These are phyloP conservation scores for Xylariaceae sp. DNA, from an alignment of 2,329 filamentous ascomycete genomes.

Conservation along the genomic window DNA sequence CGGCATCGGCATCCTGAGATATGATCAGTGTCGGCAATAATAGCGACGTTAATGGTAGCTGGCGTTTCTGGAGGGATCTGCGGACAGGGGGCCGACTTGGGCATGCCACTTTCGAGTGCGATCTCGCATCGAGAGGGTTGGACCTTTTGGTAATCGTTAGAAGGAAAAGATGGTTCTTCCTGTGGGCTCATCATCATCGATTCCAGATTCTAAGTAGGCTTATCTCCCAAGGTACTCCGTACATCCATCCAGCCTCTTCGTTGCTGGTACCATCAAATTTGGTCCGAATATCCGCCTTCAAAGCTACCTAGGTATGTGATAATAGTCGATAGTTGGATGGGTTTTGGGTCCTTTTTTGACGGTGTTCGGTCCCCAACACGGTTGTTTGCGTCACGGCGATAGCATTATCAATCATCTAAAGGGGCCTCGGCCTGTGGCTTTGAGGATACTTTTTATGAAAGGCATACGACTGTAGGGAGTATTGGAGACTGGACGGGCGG, in stretches of 20 bases:
- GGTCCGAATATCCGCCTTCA: background rate
- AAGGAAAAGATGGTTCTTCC: slow-evolving; percentile 8
- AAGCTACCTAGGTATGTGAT: background rate
- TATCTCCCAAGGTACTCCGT: slow-evolving; percentile 3
- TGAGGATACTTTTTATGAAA: background rate
- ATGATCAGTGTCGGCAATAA: background rate
- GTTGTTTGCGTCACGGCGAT: background rate
- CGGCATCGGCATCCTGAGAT: background rate
- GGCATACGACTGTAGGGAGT: background rate
- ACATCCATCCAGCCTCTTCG: slow-evolving; percentile 1
- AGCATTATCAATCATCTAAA: background rate
- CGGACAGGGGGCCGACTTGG: background rate
- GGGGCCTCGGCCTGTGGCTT: background rate
- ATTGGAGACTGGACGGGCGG: background rate
- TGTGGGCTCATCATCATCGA: slow-evolving; percentile 10
- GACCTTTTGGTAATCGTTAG: slow-evolving; percentile 6
- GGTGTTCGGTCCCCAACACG: background rate
- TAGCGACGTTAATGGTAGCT: background rate
- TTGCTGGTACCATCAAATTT: slow-evolving; percentile 5
- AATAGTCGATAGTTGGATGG: background rate
- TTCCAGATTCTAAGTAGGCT: background rate
- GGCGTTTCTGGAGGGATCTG: background rate
- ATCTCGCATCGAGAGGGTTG: slow-evolving; percentile 3
- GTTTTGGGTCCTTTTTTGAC: background rate
- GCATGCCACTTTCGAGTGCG: slow-evolving; percentile 1